Conservation (phyloP, 495 filamentous ascomycete genomes). For the Apiosordaria backusii region DNA sequence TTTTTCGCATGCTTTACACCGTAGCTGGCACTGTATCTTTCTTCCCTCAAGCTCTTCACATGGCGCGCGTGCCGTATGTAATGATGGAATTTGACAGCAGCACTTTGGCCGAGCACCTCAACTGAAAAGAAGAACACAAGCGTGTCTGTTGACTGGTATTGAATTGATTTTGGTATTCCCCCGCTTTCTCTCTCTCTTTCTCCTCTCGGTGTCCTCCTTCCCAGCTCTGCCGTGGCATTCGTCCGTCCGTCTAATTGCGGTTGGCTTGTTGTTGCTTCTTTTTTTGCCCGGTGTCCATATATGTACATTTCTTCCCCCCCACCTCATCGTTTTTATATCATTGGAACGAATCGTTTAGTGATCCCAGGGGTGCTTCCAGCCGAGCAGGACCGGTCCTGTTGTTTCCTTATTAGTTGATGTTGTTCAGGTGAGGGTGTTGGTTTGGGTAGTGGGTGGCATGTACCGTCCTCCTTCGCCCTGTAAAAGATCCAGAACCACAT, state of each 20-base stretch:
- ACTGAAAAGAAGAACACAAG: no score
- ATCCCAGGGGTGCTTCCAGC: conserved; percentile 98
- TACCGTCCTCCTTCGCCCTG: conserved; percentile 87
- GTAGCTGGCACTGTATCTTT: no score
- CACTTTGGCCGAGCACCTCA: no score
- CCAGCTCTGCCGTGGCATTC: no score
- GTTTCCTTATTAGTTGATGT: conserved; percentile 20
- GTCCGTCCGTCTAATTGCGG: background rate
- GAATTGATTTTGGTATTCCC: no score
- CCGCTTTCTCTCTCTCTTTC: no score
- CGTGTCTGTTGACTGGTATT: no score
- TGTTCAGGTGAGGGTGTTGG: background rate
- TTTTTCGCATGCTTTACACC: no score
- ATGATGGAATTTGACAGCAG: no score
- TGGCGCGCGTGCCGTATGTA: no score
- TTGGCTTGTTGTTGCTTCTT: background rate
- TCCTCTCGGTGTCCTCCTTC: no score
- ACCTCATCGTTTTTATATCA: background rate
- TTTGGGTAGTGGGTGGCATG: background rate
- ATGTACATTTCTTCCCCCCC: background rate
- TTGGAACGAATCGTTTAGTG: conserved; percentile 53
- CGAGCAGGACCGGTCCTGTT: conserved; percentile 68
- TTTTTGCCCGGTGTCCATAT: background rate
- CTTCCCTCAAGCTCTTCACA: no score
- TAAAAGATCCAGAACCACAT: conserved; percentile 99